Base-by-base conservation (phyloP, 371 early-diverging fungal genomes). In the Lichtheimia corymbifera region DNA sequence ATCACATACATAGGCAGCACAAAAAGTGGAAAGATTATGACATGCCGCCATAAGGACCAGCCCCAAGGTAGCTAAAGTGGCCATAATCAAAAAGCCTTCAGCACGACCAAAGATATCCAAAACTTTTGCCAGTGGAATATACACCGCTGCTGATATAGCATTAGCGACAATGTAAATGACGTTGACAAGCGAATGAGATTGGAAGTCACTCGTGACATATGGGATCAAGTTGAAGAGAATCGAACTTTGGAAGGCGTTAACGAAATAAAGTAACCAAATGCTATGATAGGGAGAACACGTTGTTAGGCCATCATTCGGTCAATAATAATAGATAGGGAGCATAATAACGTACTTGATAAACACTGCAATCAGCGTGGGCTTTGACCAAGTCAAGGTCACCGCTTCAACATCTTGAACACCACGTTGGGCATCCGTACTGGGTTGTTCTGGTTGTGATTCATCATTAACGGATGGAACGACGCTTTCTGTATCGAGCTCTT, bases 71-170 rank as follows among this genome's bases (percentile, higher is more conserved):
- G 65, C 61, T 20, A 65, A 61, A 12, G 52, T 15, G 50, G 52
- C 44, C 64, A 63, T 63, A 41, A 63, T 50, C 20, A 63, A 59
- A 13, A 63, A 63, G 49, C 64, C 64, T 61, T 64, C 64, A 11
- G 64, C 64, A 49, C 64, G 64, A 20, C 64, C 64, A 52, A 52
- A 64, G 25, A 60, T n/a, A 55, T 64, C 64, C 61, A 64, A 12
- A 11, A 64, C 53, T 50, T 64, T 64, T 43, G 64, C 64, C 20
- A 64, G 30, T 9, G 64, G 64, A 5, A 64, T 53, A 18, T 64
- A 64, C 1, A 61, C 61, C 1, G 64, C 64, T 2, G 64, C 64
- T 41, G 64, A 45, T 13, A 64, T 64, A 20, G 64, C 64, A 45
- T 27, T 61, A 14, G 64, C 61, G 30, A 64, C 64, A 54, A 64